These are phyloP conservation scores for Colletotrichum limetticola DNA, from an alignment of 2,329 filamentous ascomycete species.

Conservation along the genomic window DNA sequence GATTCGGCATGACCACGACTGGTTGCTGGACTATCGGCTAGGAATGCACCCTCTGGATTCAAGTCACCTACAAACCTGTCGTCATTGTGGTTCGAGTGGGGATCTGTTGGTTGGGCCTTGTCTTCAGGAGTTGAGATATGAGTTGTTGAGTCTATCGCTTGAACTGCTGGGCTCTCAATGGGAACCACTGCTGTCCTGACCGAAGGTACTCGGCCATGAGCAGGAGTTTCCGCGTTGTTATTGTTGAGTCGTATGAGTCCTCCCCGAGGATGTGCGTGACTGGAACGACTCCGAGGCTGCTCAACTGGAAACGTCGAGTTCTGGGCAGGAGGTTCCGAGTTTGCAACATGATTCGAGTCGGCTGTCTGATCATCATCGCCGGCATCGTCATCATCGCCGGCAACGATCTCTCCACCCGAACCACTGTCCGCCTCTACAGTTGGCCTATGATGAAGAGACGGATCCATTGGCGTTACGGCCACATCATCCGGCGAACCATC, in stretches of 20 bases:
- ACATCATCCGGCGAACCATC: not conserved
- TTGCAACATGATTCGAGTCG: constrained; percentile 1
- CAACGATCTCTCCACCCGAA: not conserved
- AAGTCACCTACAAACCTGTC: constrained; percentile 38
- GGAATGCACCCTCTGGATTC: constrained; percentile 39
- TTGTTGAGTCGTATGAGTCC: not conserved
- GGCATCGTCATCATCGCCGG: not conserved
- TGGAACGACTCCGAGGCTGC: not conserved
- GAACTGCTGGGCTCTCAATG: not conserved
- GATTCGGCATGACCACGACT: constrained; percentile 27
- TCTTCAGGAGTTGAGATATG: not conserved
- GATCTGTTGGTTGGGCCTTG: not conserved
- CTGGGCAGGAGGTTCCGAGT: not conserved
- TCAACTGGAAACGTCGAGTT: not conserved
- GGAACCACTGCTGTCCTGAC: no score
- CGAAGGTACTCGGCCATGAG: not conserved
- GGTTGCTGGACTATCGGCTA: constrained; percentile 35
- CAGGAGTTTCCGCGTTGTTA: not conserved
- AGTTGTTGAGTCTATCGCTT: not conserved
- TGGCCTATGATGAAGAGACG: not conserved
- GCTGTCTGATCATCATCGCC: not conserved
- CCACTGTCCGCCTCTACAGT: not conserved
- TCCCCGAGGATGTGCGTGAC: not conserved
- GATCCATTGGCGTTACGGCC: not conserved
- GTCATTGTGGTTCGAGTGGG: constrained; percentile 29